phyloP scores from a whole-genome alignment of 2,329 filamentous ascomycete species.

The Neopestalotiopsis rosae region DNA sequence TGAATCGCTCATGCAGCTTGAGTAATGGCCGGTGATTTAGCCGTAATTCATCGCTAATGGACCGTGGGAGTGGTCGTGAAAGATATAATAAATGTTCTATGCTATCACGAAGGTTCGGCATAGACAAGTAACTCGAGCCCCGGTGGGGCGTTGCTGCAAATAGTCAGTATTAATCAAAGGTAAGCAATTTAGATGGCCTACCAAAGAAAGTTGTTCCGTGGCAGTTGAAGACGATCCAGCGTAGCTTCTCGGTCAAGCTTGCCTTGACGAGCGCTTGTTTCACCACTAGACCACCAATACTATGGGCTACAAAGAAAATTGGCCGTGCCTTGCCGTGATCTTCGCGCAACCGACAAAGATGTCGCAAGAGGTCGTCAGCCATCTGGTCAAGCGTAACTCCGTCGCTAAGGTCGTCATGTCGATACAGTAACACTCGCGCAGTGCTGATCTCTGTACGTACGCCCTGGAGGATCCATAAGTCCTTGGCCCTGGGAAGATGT shows the following conservation, averaged over 20 bases:
- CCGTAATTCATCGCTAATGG: slow-evolving; percentile 55
- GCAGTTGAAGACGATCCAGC: slow-evolving; percentile 57
- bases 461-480: slow-evolving; percentile 59
- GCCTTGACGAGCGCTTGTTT: slow-evolving; percentile 62
- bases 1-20: slow-evolving; percentile 59
- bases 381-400: slow-evolving; percentile 49
- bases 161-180: slow-evolving; percentile 12
- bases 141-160: slow-evolving; percentile 62
- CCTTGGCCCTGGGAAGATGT: slow-evolving; percentile 37
- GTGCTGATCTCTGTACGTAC: slow-evolving; percentile 52
- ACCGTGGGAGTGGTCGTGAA: slow-evolving; percentile 53
- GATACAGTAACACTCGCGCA: slow-evolving; percentile 58
- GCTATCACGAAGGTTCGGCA: slow-evolving; percentile 58
- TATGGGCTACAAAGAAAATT: slow-evolving; percentile 65
- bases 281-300: slow-evolving; percentile 64
- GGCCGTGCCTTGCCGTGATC: slow-evolving; percentile 48
- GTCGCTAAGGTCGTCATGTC: slow-evolving; percentile 49
- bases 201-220: slow-evolving; percentile 67
- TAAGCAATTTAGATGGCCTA: slow-evolving; percentile 34
- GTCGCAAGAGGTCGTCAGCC: slow-evolving; percentile 52
- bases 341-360: slow-evolving; percentile 43
- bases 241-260: slow-evolving; percentile 41
- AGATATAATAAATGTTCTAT: slow-evolving; percentile 59
- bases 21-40: slow-evolving; percentile 55
- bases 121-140: slow-evolving; percentile 67